phyloP scores from a whole-genome alignment of 768 basidiomycete genomes.

The Lyophyllum decastes region DNA sequence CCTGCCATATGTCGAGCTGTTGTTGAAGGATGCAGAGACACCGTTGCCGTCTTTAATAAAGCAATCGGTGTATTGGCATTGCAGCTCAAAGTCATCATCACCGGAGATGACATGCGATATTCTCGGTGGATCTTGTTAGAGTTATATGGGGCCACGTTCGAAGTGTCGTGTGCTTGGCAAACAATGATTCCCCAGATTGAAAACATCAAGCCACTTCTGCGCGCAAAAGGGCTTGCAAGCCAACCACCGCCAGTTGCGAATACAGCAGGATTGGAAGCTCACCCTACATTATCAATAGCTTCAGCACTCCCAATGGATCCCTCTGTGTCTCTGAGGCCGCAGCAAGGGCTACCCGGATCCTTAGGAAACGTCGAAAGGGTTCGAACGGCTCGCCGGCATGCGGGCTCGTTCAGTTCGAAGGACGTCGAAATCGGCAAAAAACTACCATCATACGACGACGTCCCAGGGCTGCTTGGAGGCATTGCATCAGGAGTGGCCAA shows the following conservation, averaged over 20 bases:
- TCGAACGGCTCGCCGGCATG: conserved; percentile 75
- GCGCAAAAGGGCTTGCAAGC: conserved; percentile 26
- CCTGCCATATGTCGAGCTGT: conserved; percentile 74
- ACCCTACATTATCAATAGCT: background rate
- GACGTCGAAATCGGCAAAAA: conserved; percentile 89
- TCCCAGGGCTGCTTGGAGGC: conserved; percentile 37
- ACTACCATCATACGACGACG: conserved; percentile 64
- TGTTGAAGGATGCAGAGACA: conserved; percentile 82
- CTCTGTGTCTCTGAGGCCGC: conserved; percentile 12
- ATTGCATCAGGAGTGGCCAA: conserved; percentile 34
- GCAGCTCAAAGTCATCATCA: conserved; percentile 77
- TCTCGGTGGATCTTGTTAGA: conserved; percentile 84
- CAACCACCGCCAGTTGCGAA: conserved; percentile 19
- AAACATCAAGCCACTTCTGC: conserved; percentile 65
- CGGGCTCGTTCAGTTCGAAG: conserved; percentile 92
- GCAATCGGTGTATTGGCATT: conserved; percentile 81
- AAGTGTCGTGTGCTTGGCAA: conserved; percentile 86
- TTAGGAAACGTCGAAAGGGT: conserved; percentile 32
- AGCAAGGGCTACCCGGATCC: conserved; percentile 12
- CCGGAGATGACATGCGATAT: conserved; percentile 82
- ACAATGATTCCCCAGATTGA: conserved; percentile 71
- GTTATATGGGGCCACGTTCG: conserved; percentile 87
- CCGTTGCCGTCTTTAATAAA: conserved; percentile 81
- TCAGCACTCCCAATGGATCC: conserved; percentile 18
- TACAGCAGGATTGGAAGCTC: background rate